Conservation (phyloP, 2,329 filamentous ascomycete species). For the Colletotrichum filicis region DNA sequence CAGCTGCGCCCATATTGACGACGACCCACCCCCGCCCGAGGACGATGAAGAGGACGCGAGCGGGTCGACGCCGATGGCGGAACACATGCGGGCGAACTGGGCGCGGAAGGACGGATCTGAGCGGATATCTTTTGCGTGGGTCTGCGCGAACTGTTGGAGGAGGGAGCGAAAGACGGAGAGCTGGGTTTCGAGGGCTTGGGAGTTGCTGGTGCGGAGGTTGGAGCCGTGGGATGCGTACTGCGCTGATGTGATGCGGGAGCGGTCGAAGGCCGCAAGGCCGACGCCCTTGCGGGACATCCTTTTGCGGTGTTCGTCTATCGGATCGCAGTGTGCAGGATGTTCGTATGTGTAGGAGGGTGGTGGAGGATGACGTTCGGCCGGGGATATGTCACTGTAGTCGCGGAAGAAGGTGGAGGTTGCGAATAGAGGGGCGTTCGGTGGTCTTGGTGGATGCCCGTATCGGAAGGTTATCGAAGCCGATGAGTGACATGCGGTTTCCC, state of each 20-base stretch:
- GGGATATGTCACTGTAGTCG: background rate
- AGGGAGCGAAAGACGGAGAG: constrained; percentile 96
- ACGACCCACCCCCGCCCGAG: constrained; percentile 57
- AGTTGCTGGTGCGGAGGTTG: constrained; percentile 84
- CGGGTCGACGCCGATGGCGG: constrained; percentile 95
- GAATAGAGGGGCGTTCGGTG: constrained; percentile 3
- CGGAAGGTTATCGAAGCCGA: constrained; percentile 7
- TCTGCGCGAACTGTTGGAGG: constrained; percentile 93
- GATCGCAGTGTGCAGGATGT: background rate
- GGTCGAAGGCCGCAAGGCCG: constrained; percentile 90
- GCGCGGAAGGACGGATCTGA: constrained; percentile 95
- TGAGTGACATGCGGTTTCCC: background rate
- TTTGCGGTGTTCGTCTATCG: constrained; percentile 7
- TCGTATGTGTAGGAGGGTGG: background rate
- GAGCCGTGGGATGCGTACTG: constrained; percentile 93
- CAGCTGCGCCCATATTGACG: constrained; percentile 92
- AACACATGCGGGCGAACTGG: constrained; percentile 98
- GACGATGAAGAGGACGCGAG: constrained; percentile 66
- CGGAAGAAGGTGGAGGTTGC: background rate
- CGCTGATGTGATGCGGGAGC: constrained; percentile 83
- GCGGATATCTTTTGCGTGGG: constrained; percentile 94
- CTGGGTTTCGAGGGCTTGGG: constrained; percentile 88
- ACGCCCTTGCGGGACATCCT: constrained; percentile 82
- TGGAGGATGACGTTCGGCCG: background rate
- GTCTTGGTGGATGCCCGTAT: constrained; percentile 10